phyloP scores from a whole-genome alignment of 1,139 yeast genomes.

The Scheffersomyces insectosa region DNA sequence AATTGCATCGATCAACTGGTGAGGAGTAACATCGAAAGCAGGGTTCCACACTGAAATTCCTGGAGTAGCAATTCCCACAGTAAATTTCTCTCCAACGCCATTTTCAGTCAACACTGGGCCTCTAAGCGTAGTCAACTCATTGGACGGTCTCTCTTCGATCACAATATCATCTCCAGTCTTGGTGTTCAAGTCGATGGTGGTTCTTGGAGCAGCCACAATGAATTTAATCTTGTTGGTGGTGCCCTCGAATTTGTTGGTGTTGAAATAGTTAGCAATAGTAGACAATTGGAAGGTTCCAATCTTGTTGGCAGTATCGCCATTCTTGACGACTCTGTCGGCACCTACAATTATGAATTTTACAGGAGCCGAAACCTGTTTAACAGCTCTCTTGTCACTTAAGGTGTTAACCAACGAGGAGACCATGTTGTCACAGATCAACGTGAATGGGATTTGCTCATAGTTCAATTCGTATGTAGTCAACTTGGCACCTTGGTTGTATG shows the following conservation, averaged over 20 bases:
- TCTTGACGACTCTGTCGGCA: conserved; percentile 89
- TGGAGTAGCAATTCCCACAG: conserved; percentile 83
- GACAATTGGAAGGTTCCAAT: conserved; percentile 95
- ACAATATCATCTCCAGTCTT: conserved; percentile 68
- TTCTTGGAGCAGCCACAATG: conserved; percentile 92
- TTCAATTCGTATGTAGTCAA: conserved; percentile 88
- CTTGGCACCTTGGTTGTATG: conserved; percentile 95
- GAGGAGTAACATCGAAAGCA: conserved; percentile 92
- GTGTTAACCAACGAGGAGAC: conserved; percentile 68
- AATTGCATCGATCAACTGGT: conserved; percentile 77
- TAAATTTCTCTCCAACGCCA: conserved; percentile 46
- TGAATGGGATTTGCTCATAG: conserved; percentile 83
- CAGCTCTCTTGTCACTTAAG: conserved; percentile 16
- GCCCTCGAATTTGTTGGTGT: conserved; percentile 34
- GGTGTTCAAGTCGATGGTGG: conserved; percentile 78
- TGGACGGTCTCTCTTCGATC: conserved; percentile 84
- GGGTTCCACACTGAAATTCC: conserved; percentile 94
- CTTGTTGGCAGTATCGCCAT: conserved; percentile 96
- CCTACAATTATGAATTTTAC: conserved; percentile 92
- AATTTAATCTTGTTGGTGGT: conserved; percentile 62
- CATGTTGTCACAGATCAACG: conserved; percentile 90
- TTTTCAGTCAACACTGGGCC: conserved; percentile 53
- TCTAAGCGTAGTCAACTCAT: conserved; percentile 73
- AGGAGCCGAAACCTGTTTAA: conserved; percentile 41
- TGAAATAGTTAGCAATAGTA: conserved; percentile 52